Evolutionary conservation across 2,329 filamentous ascomycete species (phyloP), one percentile per base, ranked within the genome.

Genomic region (Cladosporium colombiae): DNA sequence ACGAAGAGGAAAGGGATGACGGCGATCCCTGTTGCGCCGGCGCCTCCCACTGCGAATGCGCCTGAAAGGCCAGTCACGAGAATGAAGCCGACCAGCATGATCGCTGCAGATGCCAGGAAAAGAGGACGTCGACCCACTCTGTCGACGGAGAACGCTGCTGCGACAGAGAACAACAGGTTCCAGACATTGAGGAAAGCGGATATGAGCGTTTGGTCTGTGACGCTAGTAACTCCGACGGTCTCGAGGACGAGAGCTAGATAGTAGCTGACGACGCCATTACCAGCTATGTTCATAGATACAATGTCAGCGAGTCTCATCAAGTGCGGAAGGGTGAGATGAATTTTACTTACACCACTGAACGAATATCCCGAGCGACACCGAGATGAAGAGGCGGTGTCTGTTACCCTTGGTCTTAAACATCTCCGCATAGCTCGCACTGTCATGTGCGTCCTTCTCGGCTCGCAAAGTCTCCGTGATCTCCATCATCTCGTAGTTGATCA

Each of bases 1-100:
- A 81, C 78, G 68, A 87, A 89, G 68, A 86, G 86, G 75, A 87
- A 88, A 74, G 88, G 83, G 27, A 88, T 71, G 44, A 80, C 74
- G 7, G 78, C 72, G 11, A 75, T 71, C 3, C 78, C 77, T 2
- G 80, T 78, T 10, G 78, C 75, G 10, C 71, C 68, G 29, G 77
- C 76, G 5, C 73, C 65, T 7, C 73, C 74, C 21, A 77, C 77
- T 68, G 81, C 73, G 23, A 49, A 87, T 79, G 0, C 85, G 87
- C 79, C 85, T 86, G 35, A 78, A 78, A 53, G 46, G 7, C n/a
- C 63, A 21, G 63, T 65, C 13, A 65, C 63, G 7, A 60, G 23
- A 14, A 85, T 83, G 70, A 87, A 89, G 2, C 81, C 81, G 31
- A 77, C 74, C 11, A 86, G 75, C 78, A 89, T 81, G 64, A 76